These are phyloP conservation scores for Botryotinia narcissicola DNA, from an alignment of 2,329 filamentous ascomycete species.

Conservation along the genomic window DNA sequence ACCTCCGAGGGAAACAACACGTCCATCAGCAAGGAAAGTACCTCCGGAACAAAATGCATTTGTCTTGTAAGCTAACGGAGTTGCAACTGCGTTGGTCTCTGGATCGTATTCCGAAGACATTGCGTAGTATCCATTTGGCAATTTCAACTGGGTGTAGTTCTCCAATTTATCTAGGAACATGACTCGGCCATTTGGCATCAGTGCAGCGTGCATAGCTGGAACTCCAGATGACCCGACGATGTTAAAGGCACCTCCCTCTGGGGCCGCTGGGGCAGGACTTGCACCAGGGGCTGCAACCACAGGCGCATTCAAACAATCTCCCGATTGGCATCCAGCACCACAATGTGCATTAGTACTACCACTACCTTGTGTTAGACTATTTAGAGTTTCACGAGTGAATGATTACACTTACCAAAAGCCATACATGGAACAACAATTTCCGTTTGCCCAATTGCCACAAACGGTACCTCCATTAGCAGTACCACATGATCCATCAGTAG, in stretches of 20 bases:
- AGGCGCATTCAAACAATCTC: slow-evolving; percentile 47
- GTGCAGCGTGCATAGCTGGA: slow-evolving; percentile 61
- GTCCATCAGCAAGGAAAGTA: slow-evolving; percentile 56
- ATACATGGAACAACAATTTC: slow-evolving; percentile 56
- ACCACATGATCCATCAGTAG: slow-evolving; percentile 55
- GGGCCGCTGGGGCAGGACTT: slow-evolving; percentile 45
- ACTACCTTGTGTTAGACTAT: slow-evolving; percentile 30
- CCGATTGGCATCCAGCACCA: slow-evolving; percentile 55
- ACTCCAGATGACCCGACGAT: slow-evolving; percentile 56
- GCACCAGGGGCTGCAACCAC: slow-evolving; percentile 37
- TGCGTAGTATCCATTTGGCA: slow-evolving; percentile 54
- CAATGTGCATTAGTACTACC: slow-evolving; percentile 49
- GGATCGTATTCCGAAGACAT: slow-evolving; percentile 61
- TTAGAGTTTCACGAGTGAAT: neutral
- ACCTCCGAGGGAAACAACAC: slow-evolving; percentile 54
- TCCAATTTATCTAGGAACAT: slow-evolving; percentile 63
- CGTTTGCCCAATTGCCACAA: slow-evolving; percentile 52
- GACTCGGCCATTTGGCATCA: slow-evolving; percentile 57
- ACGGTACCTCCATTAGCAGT: slow-evolving; percentile 47
- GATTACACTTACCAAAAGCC: slow-evolving; percentile 48
- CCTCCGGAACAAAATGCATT: slow-evolving; percentile 63
- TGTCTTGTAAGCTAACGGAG: slow-evolving; percentile 51
- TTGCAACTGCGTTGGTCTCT: slow-evolving; percentile 43
- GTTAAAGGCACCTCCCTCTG: slow-evolving; percentile 47
- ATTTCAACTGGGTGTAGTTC: slow-evolving; percentile 56